Percentiles rank a stretch among this genome's conserved stretches.
Evolutionary conservation across 345 rosid species (phyloP).

Genomic region (Eucalyptus pauciflora): DNA sequence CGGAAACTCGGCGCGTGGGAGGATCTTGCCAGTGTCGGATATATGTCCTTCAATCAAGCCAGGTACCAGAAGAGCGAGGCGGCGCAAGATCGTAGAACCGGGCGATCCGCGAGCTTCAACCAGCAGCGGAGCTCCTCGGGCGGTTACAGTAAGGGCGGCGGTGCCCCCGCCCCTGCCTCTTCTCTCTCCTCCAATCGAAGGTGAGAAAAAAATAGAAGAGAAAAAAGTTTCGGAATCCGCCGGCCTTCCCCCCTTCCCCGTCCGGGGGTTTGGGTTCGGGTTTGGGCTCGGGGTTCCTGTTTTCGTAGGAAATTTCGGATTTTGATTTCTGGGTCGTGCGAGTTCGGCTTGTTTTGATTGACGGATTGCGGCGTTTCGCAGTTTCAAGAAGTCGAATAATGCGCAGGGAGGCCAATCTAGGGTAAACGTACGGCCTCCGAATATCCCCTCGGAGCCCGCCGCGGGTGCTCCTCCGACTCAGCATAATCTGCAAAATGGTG

Average conservation of each 20-base stretch:
- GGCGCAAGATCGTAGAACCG: constrained; percentile 46
- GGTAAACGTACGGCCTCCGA: constrained; percentile 29
- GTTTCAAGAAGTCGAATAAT: constrained; percentile 64
- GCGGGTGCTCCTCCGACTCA: constrained; percentile 6
- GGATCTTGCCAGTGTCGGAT: neutral
- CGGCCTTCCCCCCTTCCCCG: neutral
- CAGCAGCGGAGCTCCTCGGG: constrained; percentile 69
- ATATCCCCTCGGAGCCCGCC: constrained; percentile 21
- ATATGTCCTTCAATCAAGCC: constrained; percentile 97
- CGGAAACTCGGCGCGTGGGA: neutral
- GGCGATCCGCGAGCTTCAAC: constrained; percentile 62
- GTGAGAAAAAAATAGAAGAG: neutral
- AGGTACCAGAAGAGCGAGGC: constrained; percentile 70
- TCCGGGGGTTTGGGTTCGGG: neutral
- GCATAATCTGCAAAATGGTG: constrained; percentile 45
- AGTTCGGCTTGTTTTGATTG: neutral
- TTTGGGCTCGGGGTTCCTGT: neutral
- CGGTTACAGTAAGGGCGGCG: constrained; percentile 65
- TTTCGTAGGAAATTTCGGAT: neutral
- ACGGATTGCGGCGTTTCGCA: neutral
- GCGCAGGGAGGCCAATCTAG: constrained; percentile 66
- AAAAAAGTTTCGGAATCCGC: neutral
- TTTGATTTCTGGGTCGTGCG: neutral
- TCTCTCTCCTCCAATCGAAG: constrained; percentile 47
- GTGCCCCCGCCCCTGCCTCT: constrained; percentile 63